Base-by-base conservation (phyloP, 345 rosid genomes). In the Aquilaria yunnanensis region DNA sequence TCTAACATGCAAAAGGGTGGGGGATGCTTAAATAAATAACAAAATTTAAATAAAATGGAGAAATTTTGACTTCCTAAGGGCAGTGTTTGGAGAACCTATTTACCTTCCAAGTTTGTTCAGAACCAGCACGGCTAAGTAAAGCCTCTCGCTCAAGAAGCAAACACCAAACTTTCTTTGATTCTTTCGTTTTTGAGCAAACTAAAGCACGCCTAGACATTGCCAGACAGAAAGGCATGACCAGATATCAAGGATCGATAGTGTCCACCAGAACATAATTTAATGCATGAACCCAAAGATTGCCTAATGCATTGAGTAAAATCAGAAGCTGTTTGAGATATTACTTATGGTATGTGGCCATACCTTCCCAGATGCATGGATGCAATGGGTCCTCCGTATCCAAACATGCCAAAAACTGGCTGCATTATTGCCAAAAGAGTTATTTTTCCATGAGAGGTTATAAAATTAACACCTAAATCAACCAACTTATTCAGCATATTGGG, bases 171-270 rank as follows among this genome's bases (percentile, higher is more conserved):
- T 78, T 78, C 68, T 66, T 78, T 10, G 88, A 85, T 14, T 66
- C 65, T 63, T 80, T 78, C 4, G 86, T 81, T 77, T 84, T 89
- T 2, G 96, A 86, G 62, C 94, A 83, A 46, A 89, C 85, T 63
- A 81, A 23, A 47, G 80, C 85, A 60, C 65, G 62, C 76, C 94
- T 89, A 70, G 33, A 14, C 12, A 14, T 67, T 12, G 30, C n/a
- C 6, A 55, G 48, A 9, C 8, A 9, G 11, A 23, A 56, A 63
- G 37, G 33, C 23, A 5, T n/a, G 29, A 67, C 11, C 14, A 53
- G 23, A 23, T 23, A 23, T 23, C 29, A 64, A 54, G 9, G 58
- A 66, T 60, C 14, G 34, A 47, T 55, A 50, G 57, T 9, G 6
- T 58, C 23, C 49, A 54, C 54, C 4, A 2, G 37, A 2, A 54